Conservation (phyloP, 129 eudicot species). For the Artemisia argyi region DNA sequence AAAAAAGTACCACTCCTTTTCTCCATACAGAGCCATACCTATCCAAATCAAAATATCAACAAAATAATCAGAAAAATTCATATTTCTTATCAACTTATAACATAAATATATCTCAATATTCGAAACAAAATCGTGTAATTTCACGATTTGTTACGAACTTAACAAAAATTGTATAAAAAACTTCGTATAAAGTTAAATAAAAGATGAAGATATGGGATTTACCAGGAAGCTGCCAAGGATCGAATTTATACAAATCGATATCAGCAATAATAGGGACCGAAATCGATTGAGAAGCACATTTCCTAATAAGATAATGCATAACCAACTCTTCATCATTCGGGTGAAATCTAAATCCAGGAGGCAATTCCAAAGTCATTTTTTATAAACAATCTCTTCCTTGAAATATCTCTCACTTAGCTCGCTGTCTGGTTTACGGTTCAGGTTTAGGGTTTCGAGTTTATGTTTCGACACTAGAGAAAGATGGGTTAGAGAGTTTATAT, state of each 20-base stretch:
- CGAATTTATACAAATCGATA: slow-evolving; percentile 64
- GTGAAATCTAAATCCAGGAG: slow-evolving; percentile 69
- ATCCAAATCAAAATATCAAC: slow-evolving; percentile 13
- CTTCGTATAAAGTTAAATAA: background rate
- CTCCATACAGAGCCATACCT: slow-evolving; percentile 65
- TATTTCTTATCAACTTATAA: background rate
- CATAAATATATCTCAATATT: background rate
- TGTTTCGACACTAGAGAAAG: slow-evolving; percentile 35
- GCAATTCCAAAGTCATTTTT: slow-evolving; percentile 33
- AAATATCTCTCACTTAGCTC: background rate
- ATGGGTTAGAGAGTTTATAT: background rate
- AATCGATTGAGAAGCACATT: slow-evolving; percentile 52
- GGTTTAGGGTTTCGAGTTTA: background rate
- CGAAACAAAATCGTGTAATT: too few relatives aligned
- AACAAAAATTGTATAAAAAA: background rate
- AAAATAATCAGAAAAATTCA: slow-evolving; percentile 3
- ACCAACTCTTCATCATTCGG: slow-evolving; percentile 72
- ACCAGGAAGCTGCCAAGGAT: slow-evolving; percentile 82
- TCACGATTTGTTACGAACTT: too few relatives aligned
- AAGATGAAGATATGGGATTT: background rate
- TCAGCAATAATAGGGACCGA: slow-evolving; percentile 57
- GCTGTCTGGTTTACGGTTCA: background rate
- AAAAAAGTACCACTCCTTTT: slow-evolving; percentile 74
- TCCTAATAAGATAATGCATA: slow-evolving; percentile 53
- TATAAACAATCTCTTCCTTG: background rate